Percentiles rank a stretch among this genome's conserved stretches.
Conservation (phyloP, 495 filamentous ascomycete species). For the Penicillium daleae region DNA sequence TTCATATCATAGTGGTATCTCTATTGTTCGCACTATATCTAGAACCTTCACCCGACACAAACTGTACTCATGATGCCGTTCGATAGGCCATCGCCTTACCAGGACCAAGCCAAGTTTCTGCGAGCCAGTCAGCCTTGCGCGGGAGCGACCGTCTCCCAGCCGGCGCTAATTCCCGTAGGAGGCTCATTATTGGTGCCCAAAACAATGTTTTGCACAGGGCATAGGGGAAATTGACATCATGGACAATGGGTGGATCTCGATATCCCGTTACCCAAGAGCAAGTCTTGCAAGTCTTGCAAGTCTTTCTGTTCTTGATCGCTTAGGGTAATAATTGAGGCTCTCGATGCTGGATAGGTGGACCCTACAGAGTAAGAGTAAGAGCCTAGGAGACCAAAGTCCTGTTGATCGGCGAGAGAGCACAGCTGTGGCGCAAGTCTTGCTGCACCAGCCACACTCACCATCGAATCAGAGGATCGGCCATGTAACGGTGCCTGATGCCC, state of each 20-base stretch:
- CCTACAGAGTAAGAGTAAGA: no score
- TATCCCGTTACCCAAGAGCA: no score
- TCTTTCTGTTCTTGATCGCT: no score
- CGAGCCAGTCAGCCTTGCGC: constrained; percentile 9
- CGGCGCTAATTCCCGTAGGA: constrained; percentile 5
- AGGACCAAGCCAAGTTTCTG: not conserved
- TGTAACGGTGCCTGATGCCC: constrained; percentile 4
- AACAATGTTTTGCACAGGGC: not conserved
- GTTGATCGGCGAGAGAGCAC: no score
- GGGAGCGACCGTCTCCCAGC: constrained; percentile 2
- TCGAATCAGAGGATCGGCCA: constrained; percentile 18
- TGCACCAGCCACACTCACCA: constrained; percentile 24
- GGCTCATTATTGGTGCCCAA: constrained; percentile 10
- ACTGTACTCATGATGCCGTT: not conserved
- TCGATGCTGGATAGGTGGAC: not conserved
- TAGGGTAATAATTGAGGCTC: not conserved
- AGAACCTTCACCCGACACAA: not conserved
- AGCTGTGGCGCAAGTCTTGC: constrained; percentile 14
- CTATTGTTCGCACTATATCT: not conserved
- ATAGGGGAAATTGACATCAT: not conserved
- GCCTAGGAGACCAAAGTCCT: not conserved
- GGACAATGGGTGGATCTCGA: no score
- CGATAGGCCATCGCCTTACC: not conserved
- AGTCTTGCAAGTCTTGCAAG: no score
- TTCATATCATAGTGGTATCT: not conserved